A percentile compares a stretch with the other conserved stretches of the same genome.
Evolutionary conservation across 192 early-diverging fungal species (phyloP).

Genomic region (Umbelopsis vinacea): DNA sequence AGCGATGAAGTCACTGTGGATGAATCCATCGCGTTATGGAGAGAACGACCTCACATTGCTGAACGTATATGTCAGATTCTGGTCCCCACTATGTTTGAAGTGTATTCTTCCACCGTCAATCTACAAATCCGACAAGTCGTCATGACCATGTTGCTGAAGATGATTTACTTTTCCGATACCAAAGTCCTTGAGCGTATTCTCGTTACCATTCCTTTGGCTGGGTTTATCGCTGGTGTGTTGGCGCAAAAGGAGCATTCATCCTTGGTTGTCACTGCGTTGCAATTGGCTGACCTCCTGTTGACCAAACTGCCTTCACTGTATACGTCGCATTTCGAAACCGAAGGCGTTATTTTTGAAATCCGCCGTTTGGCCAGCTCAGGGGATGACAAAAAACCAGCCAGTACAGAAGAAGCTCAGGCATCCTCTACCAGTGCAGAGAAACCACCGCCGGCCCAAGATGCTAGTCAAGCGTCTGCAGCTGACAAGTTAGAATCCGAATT

Average conservation of each 20-base stretch:
- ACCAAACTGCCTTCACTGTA: constrained; percentile 65
- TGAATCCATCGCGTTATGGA: constrained; percentile 41
- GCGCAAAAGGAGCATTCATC: constrained; percentile 54
- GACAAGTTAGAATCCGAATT: neutral
- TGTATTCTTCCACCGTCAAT: constrained; percentile 73
- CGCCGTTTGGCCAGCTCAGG: constrained; percentile 23
- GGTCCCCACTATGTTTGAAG: constrained; percentile 72
- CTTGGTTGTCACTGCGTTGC: constrained; percentile 59
- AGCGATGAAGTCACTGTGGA: constrained; percentile 28
- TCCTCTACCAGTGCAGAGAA: neutral
- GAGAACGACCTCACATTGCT: constrained; percentile 41
- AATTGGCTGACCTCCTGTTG: constrained; percentile 66
- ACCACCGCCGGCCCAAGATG: neutral
- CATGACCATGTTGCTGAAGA: constrained; percentile 62
- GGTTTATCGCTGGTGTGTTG: constrained; percentile 54
- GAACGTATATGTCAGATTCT: constrained; percentile 51
- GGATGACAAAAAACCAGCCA: constrained; percentile 13
- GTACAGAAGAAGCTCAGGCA: neutral
- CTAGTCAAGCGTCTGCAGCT: neutral
- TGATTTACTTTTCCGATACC: constrained; percentile 52
- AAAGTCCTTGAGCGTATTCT: constrained; percentile 51
- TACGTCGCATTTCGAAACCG: constrained; percentile 65
- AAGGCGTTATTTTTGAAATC: constrained; percentile 75
- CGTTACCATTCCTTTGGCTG: constrained; percentile 49
- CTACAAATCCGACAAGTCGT: constrained; percentile 65